Conservation (phyloP, 1,284 basidiomycete genomes). For the Inonotus hispidus region DNA sequence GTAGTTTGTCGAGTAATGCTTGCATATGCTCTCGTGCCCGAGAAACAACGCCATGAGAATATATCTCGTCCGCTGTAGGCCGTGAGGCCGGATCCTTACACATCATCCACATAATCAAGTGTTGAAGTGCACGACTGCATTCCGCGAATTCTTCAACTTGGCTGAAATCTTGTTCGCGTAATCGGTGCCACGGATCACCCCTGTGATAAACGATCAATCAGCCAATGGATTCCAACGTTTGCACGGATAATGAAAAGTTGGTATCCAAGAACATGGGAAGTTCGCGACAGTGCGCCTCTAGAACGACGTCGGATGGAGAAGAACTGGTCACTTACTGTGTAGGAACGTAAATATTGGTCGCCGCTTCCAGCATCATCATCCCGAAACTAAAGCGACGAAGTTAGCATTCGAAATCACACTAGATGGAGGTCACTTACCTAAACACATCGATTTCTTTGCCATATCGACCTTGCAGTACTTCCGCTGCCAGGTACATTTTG, state of each 20-base stretch:
- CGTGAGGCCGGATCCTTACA: slow-evolving; percentile 61
- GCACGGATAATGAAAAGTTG: neutral
- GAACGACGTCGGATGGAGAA: slow-evolving; percentile 6
- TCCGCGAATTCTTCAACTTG: slow-evolving; percentile 63
- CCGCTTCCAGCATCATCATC: slow-evolving; percentile 92
- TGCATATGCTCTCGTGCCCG: slow-evolving; percentile 68
- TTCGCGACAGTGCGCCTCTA: neutral
- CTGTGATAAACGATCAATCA: slow-evolving; percentile 33
- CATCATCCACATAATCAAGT: slow-evolving; percentile 77
- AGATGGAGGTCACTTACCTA: slow-evolving; percentile 53
- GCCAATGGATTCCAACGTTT: neutral
- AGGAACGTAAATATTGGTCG: slow-evolving; percentile 94
- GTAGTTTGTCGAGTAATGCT: slow-evolving; percentile 36
- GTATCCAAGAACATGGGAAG: neutral
- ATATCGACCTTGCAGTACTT: slow-evolving; percentile 89
- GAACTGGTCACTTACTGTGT: slow-evolving; percentile 70
- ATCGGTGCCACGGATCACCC: slow-evolving; percentile 89
- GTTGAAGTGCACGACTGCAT: slow-evolving; percentile 68
- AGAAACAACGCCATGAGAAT: slow-evolving; percentile 61
- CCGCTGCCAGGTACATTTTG: slow-evolving; percentile 96
- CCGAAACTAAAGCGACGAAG: slow-evolving; percentile 61
- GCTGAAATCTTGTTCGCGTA: slow-evolving; percentile 88
- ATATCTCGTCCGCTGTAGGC: slow-evolving; percentile 55
- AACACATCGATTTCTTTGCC: slow-evolving; percentile 96
- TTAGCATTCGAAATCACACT: neutral